Evolutionary conservation across 2,329 filamentous ascomycete species (phyloP).

Genomic region (Colletotrichum musicola): DNA sequence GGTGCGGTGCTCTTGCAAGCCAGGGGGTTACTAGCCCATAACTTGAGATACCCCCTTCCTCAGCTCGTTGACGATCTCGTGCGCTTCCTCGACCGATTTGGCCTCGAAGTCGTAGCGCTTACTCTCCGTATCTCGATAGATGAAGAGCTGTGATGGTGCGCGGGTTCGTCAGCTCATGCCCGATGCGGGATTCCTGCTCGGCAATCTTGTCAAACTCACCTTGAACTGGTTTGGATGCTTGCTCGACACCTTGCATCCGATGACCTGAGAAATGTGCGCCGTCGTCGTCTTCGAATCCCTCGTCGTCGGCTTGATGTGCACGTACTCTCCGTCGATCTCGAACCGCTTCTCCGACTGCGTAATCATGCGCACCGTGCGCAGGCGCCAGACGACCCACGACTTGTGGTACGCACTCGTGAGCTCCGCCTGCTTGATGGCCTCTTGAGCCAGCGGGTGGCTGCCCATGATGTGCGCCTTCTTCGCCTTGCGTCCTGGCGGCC

Average conservation of each 20-base stretch:
- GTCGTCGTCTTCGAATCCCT: slow-evolving; percentile 79
- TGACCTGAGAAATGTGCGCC: slow-evolving; percentile 84
- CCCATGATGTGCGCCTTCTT: slow-evolving; percentile 66
- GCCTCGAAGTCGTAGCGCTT: slow-evolving; percentile 90
- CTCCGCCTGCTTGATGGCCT: slow-evolving; percentile 71
- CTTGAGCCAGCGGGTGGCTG: slow-evolving; percentile 75
- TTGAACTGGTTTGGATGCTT: slow-evolving; percentile 87
- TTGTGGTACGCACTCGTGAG: slow-evolving; percentile 73
- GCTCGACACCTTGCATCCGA: slow-evolving; percentile 84
- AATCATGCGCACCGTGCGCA: slow-evolving; percentile 85
- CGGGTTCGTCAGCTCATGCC: slow-evolving; percentile 13
- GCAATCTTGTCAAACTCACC: slow-evolving; percentile 58
- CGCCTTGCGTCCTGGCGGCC: slow-evolving; percentile 56
- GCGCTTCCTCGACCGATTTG: slow-evolving; percentile 76
- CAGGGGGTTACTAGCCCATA: slow-evolving; percentile 31
- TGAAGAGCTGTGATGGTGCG: slow-evolving; percentile 64
- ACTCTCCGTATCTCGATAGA: slow-evolving; percentile 80
- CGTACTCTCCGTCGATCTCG: slow-evolving; percentile 86
- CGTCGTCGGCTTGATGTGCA: slow-evolving; percentile 84
- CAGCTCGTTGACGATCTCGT: slow-evolving; percentile 83
- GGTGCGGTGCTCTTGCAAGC: neutral
- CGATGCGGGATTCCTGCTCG: neutral
- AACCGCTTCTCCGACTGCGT: slow-evolving; percentile 81
- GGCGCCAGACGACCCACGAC: slow-evolving; percentile 84
- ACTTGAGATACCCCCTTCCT: slow-evolving; percentile 73